Evolutionary conservation across 768 basidiomycete species (phyloP), one percentile per base, ranked within the genome.

Genomic region (Collybia sp.): DNA sequence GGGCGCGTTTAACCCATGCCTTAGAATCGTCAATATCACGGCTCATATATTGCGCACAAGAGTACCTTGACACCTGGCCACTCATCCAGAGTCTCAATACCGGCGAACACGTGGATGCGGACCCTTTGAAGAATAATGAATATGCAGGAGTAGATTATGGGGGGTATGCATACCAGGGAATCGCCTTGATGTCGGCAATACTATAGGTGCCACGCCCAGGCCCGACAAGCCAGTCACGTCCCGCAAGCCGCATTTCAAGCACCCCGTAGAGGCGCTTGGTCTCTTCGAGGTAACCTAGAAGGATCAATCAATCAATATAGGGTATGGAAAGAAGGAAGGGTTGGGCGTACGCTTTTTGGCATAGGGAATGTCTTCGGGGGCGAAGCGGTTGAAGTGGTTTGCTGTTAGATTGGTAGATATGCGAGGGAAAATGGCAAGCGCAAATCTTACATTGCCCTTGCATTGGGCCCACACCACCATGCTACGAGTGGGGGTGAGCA

Each of bases 381-480:
- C 83, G 52, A 57, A 74, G n/a, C 63, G 62, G 44, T 67, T 71
- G 68, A 92, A 93, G 67, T 89, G 85, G 58, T 81, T 77, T 10
- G 85, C 83, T 79, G 16, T 19, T 32, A 12, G 35, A 16, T 5
- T 13, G 19, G n/a, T 40, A 12, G 40, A 41, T 18, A 39, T 34
- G 35, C 42, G 31, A 31, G 17, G 43, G 10, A 18, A 10, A 13
- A 13, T 37, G 35, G 10, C 17, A 6, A 10, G 35, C 6, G 13
- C 10, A 10, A n/a, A 37, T 25, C 54, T 36, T 45, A 62, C 59
- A 52, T 67, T 89, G 86, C 25, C 88, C 86, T 70, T 92, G 88
- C 87, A 91, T 93, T n/a, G 90, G 88, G 19, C 88, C 88, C 17
- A 89, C 63, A 18, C 85, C 88, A 1, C 86, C 88, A 58, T 89